A percentile compares a stretch with the other conserved stretches of the same genome.
Evolutionary conservation across 768 basidiomycete species (phyloP).

Genomic region (Auricularia sp.): DNA sequence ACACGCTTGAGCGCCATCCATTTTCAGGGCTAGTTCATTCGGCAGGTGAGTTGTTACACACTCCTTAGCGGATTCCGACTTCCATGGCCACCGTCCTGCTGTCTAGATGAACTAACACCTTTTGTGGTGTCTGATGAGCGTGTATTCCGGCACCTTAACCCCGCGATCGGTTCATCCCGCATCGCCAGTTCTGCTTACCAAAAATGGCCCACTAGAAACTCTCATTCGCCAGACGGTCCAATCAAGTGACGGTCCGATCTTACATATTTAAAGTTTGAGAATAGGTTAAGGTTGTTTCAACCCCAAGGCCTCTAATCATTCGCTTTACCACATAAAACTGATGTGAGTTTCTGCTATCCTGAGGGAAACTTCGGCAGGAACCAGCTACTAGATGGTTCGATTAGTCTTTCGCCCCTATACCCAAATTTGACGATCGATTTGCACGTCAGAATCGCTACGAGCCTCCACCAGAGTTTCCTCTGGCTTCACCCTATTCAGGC

Average conservation of each 20-base stretch:
- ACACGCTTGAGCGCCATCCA: no score
- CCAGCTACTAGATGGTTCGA: constrained; percentile 92
- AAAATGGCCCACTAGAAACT: constrained; percentile 67
- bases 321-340: constrained; percentile 58
- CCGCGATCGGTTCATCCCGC: constrained; percentile 61
- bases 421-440: constrained; percentile 93
- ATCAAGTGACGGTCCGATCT: constrained; percentile 42
- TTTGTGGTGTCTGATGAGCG: no score
- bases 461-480: constrained; percentile 95
- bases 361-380: constrained; percentile 87
- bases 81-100: no score
- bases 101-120: no score
- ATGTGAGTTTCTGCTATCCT: constrained; percentile 57
- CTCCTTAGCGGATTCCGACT: no score
- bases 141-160: constrained; percentile 77
- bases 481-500: constrained; percentile 86
- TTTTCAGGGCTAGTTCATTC: no score
- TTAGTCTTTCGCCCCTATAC: constrained; percentile 96
- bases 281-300: constrained; percentile 83
- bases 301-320: constrained; percentile 89
- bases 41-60: no score
- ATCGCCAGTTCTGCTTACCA: constrained; percentile 66
- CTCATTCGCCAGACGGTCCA: constrained; percentile 30
- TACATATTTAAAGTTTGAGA: constrained; percentile 63
- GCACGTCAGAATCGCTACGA: constrained; percentile 94